Evolutionary conservation across 1,284 basidiomycete genomes (phyloP), one percentile per base, ranked within the genome.

Genomic region (Veloporphyrellus conicus): DNA sequence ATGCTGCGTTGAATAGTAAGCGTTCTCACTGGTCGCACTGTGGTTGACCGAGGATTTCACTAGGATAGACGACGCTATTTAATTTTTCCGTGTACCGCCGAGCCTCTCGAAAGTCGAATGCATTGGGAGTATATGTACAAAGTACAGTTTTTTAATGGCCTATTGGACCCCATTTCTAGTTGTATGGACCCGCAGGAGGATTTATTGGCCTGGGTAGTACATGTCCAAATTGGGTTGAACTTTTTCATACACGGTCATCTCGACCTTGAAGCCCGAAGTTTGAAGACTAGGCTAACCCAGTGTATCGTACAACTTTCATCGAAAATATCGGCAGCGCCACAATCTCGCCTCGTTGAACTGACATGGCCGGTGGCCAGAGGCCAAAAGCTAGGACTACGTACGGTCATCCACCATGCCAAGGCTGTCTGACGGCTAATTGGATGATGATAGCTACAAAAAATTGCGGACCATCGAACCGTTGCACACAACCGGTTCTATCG

Each of bases 401-500:
- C 45, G 42, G 31, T 29, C 44, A 25, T 16, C 36, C 27, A 41
- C 23, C 28, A 50, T 33, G n/a, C 28, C 25, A 19, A 32, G 38
- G 41, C 16, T 18, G 11, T 18, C 10, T 52, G 34, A 9, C 56
- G 31, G 20, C 49, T 61, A 20, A 57, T 41, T 23, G 28, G 33
- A 52, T 6, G 15, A 40, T 29, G 10, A 37, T 54, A 90, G 87
- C 25, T 90, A 87, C 69, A 86, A 86, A 67, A 87, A 87, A 63
- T 71, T 68, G 14, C 76, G 82, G 41, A 74, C 77, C 9, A 81
- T 90, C 45, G 77, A 76, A 32, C 93, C 94, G 5, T 71, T 96
- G 45, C 91, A 95, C 64, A 96, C 92, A 1, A 82, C 82, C 41
- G 94, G 94, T 23, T 87, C 91, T 7, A 84, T 93, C 31, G 81